phyloP scores from a whole-genome alignment of 441 rosid genomes.

The Geranium incanum region DNA sequence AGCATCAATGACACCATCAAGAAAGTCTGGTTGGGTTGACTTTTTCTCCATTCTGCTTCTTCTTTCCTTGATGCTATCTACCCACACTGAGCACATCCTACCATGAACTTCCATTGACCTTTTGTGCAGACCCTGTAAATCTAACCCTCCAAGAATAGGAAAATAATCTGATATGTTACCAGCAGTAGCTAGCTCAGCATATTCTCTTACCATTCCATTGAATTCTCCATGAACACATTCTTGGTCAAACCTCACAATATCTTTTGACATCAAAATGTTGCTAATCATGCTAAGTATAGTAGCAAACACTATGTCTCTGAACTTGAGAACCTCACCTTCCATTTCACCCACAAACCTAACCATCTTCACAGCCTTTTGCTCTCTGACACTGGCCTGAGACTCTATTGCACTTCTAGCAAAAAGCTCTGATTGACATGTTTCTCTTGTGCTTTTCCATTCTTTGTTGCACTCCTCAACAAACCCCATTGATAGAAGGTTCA shows the following conservation, averaged over 20 bases:
- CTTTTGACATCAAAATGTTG: slow-evolving; percentile 29
- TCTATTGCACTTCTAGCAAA: slow-evolving; percentile 30
- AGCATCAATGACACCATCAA: slow-evolving; percentile 20
- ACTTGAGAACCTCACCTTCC: too few relatives aligned
- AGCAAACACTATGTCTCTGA: slow-evolving; percentile 27
- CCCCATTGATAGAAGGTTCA: slow-evolving; percentile 28
- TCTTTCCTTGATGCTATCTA: slow-evolving; percentile 17
- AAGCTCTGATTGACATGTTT: slow-evolving; percentile 28
- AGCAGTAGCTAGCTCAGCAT: slow-evolving; percentile 22
- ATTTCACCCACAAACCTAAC: slow-evolving; percentile 22
- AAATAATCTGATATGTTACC: slow-evolving; percentile 35
- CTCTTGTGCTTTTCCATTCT: slow-evolving; percentile 28
- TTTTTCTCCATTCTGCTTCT: slow-evolving; percentile 18
- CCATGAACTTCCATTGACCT: slow-evolving; percentile 16
- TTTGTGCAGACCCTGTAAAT: slow-evolving; percentile 33
- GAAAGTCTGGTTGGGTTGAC: slow-evolving; percentile 5
- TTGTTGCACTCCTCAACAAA: slow-evolving; percentile 34
- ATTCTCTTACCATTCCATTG: slow-evolving; percentile 20
- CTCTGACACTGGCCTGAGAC: slow-evolving; percentile 19
- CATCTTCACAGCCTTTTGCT: slow-evolving; percentile 26
- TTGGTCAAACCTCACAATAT: slow-evolving; percentile 27
- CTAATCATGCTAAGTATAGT: slow-evolving; percentile 29
- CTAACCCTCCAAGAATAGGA: slow-evolving; percentile 30
- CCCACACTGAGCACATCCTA: slow-evolving; percentile 19
- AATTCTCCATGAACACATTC: slow-evolving; percentile 22